Base-by-base conservation (phyloP, 1,139 yeast genomes). In the Candida glucosophila region DNA sequence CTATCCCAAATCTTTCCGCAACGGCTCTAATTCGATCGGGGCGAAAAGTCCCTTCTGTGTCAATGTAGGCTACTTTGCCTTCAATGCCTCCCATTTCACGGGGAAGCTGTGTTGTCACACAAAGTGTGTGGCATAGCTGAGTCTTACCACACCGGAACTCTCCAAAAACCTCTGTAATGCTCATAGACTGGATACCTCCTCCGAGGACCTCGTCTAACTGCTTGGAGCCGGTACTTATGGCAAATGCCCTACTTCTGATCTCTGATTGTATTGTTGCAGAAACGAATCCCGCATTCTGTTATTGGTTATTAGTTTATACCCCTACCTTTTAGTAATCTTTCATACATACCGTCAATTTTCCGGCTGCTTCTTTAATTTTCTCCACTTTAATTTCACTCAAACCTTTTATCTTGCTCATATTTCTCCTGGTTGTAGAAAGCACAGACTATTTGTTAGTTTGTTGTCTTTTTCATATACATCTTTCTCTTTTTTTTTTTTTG, bases 131-230 rank as follows among this genome's bases (percentile, higher is more conserved):
- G 2, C 77, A 67, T 45, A 73, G 44, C 39, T 73, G 78, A 5
- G 77, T 71, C 42, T 73, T 72, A 26, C 78, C 78, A 34, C 77
- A 71, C 30, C 79, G 52, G 36, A 68, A 73, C 39, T 73, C 79
- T 3, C 79, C 79, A 51, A 70, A 73, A 1, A 73, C 79, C 39
- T 73, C 79, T 0, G 76, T 70, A 17, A 73, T 61, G 27, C 76
- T 65, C 78, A 73, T 73, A 0, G 78, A 67, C 53, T 62, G 66
- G 13, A 73, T 49, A 0, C 79, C 78, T 7, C 77, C 78, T 9
- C 78, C 78, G 8, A 73, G 50, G 20, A 70, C 57, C 12, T 60
- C 58, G 36, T 73, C 77, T 24, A 73, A 52, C 20, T 67, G 65
- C 30, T 60, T 68, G 6, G 73, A 62, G 0, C 79, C 79, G 0